These are phyloP conservation scores for Ustilago hordei DNA, from an alignment of 1,284 basidiomycete genomes.

Conservation along the genomic window DNA sequence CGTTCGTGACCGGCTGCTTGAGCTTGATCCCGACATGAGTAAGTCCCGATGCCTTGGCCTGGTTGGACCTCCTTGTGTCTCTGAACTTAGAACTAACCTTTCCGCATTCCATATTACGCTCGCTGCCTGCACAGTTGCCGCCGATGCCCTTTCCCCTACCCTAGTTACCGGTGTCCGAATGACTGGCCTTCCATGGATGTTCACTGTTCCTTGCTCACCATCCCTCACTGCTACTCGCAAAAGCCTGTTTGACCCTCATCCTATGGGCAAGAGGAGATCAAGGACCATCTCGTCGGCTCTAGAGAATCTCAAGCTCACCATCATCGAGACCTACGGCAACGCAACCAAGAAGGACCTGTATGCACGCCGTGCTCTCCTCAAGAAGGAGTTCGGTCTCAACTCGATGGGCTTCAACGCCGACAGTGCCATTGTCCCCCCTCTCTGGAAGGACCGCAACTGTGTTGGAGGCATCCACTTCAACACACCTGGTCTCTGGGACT, in stretches of 20 bases:
- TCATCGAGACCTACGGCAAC: constrained; percentile 32
- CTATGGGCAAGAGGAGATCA: constrained; percentile 46
- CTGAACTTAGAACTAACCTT: background rate
- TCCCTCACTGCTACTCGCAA: constrained; percentile 35
- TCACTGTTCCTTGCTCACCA: constrained; percentile 52
- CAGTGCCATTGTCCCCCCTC: constrained; percentile 35
- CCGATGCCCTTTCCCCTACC: constrained; percentile 56
- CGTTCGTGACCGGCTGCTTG: constrained; percentile 40
- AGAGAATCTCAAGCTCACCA: constrained; percentile 41
- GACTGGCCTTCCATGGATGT: constrained; percentile 50
- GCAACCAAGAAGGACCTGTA: constrained; percentile 36
- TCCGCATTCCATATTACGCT: background rate
- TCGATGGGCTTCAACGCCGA: constrained; percentile 45
- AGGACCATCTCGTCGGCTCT: constrained; percentile 21
- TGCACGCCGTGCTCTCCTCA: constrained; percentile 26
- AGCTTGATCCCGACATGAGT: constrained; percentile 53
- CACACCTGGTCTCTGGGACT: constrained; percentile 31
- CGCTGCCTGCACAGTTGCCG: constrained; percentile 28
- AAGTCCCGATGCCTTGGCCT: constrained; percentile 1
- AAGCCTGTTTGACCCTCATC: constrained; percentile 43
- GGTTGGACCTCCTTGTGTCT: background rate
- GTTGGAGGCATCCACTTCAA: constrained; percentile 48
- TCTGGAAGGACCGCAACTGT: constrained; percentile 44
- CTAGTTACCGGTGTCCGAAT: constrained; percentile 58
- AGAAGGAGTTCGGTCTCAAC: constrained; percentile 32